A percentile compares a stretch with the other conserved stretches of the same genome.
Evolutionary conservation across 2,329 filamentous ascomycete genomes (phyloP).

Genomic region (Stemphylium beticola): DNA sequence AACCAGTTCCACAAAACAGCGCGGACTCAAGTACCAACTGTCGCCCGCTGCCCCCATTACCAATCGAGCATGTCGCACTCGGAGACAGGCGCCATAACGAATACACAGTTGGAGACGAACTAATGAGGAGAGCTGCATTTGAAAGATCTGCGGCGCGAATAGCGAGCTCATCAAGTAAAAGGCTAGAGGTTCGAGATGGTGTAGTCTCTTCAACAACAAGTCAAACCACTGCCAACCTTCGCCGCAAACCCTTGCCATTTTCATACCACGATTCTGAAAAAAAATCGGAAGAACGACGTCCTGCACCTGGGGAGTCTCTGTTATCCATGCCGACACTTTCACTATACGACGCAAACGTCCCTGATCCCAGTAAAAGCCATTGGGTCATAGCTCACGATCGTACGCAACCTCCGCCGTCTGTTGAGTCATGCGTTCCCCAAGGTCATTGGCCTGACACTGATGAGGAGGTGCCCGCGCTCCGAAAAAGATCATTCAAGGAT

Average conservation of each 20-base stretch:
- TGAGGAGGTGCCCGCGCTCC: background rate
- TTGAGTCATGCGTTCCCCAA: background rate
- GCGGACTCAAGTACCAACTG: constrained; percentile 1
- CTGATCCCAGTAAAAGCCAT: background rate
- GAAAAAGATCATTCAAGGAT: constrained; percentile 16
- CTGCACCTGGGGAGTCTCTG: background rate
- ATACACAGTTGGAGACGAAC: background rate
- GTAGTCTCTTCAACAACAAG: background rate
- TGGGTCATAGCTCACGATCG: background rate
- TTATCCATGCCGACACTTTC: background rate
- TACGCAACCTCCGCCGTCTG: constrained; percentile 3
- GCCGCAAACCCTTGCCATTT: background rate
- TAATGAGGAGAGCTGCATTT: no score
- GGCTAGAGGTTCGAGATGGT: background rate
- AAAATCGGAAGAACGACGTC: no score
- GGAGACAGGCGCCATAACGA: background rate
- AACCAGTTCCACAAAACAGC: background rate
- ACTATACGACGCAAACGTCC: background rate
- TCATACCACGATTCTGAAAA: no score
- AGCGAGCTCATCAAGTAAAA: background rate
- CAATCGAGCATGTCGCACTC: constrained; percentile 8
- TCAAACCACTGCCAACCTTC: background rate
- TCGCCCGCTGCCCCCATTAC: constrained; percentile 21
- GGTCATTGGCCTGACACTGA: constrained; percentile 2
- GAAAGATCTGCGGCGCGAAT: background rate